A percentile compares a stretch with the other conserved stretches of the same genome.
phyloP scores from a whole-genome alignment of 2,329 filamentous ascomycete genomes.

The Alternaria gansuensis region DNA sequence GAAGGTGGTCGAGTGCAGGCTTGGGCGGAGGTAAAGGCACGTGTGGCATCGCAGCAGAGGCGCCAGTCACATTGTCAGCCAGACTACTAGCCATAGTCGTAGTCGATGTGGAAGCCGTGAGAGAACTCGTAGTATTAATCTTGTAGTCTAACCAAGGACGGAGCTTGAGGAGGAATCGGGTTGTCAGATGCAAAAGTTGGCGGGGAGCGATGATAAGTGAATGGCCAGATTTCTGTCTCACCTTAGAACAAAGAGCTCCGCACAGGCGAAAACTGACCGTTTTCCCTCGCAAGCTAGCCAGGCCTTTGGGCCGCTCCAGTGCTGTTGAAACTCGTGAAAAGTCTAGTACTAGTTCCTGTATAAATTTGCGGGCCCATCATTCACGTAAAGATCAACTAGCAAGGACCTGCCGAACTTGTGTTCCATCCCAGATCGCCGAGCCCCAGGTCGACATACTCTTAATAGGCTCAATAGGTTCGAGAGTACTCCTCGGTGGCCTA shows the following conservation, averaged over 20 bases:
- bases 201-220: not conserved
- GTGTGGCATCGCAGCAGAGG: not conserved
- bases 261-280: not conserved
- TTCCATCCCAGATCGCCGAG: slow-evolving; percentile 27
- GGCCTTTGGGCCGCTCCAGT: not conserved
- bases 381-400: slow-evolving; percentile 5
- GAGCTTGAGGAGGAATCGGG: not conserved
- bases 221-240: not conserved
- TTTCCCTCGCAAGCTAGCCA: not conserved
- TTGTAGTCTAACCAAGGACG: not conserved
- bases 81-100: not conserved
- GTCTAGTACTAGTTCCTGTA: not conserved
- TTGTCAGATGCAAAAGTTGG: not conserved
- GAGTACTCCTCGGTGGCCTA: slow-evolving; percentile 21
- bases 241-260: too few relatives aligned
- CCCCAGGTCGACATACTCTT: slow-evolving; percentile 19
- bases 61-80: not conserved
- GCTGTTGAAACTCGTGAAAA: not conserved
- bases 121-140: not conserved
- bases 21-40: not conserved
- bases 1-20: not conserved
- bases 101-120: not conserved
- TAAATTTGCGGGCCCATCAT: not conserved
- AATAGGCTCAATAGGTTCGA: slow-evolving; percentile 30
- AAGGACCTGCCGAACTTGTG: slow-evolving; percentile 22